These are phyloP conservation scores for Phytopythium aichiense DNA, from an alignment of 352 stramenopile genomes.

Conservation along the genomic window DNA sequence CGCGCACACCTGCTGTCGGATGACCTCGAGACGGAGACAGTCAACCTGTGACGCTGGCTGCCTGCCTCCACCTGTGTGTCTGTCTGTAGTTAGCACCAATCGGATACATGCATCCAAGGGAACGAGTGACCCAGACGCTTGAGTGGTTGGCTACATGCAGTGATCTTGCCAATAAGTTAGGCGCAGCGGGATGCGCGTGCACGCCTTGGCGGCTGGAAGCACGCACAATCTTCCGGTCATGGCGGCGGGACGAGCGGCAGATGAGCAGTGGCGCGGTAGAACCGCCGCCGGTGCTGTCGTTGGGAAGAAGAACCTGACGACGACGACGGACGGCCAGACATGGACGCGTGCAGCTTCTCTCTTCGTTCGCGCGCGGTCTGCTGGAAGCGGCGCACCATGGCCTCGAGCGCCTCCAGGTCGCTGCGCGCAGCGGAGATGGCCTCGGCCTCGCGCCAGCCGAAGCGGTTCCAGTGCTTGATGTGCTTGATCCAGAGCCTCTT, in stretches of 20 bases:
- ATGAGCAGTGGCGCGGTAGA: conserved; percentile 4
- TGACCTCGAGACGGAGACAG: background rate
- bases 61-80: background rate
- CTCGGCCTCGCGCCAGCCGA: conserved; percentile 57
- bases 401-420: conserved; percentile 37
- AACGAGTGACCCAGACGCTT: no score
- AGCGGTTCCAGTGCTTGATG: conserved; percentile 62
- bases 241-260: conserved; percentile 4
- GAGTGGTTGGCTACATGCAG: background rate
- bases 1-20: conserved; percentile 1
- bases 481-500: conserved; percentile 68
- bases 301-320: background rate
- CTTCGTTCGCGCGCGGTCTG: conserved; percentile 14
- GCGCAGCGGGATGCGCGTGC: background rate
- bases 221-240: background rate
- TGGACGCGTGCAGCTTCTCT: background rate
- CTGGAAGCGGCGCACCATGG: conserved; percentile 20
- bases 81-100: background rate
- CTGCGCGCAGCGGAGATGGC: conserved; percentile 31
- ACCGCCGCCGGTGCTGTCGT: conserved; percentile 4
- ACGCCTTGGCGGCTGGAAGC: background rate
- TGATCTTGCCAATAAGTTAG: background rate
- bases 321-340: background rate
- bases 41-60: background rate
- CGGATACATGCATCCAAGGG: background rate